Conservation (phyloP, 352 stramenopile species). For the Pythium aquatile region DNA sequence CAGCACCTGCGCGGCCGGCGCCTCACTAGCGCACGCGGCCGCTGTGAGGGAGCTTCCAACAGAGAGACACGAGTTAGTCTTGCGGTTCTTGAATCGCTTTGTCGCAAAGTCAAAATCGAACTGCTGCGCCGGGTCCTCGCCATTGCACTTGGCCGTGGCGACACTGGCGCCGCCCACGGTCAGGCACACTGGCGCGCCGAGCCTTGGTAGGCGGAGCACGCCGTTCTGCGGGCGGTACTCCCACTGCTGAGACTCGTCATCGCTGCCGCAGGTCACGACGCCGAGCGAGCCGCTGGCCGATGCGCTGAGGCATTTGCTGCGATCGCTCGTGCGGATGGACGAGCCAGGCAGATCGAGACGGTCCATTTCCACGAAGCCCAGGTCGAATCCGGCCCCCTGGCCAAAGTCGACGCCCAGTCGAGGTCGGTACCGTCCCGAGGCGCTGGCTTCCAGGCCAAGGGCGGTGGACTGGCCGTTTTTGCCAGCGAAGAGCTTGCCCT, state of each 20-base stretch:
- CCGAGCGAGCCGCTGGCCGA: background rate
- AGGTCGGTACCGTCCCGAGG: background rate
- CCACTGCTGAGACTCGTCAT: constrained; percentile 16
- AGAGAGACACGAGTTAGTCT: constrained; percentile 1
- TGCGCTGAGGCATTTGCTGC: constrained; percentile 1
- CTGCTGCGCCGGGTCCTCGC: background rate
- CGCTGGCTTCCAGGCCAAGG: background rate
- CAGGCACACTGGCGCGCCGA: constrained; percentile 4
- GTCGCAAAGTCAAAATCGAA: constrained; percentile 8
- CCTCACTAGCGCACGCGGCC: background rate
- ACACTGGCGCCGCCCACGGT: background rate
- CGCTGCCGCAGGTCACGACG: background rate
- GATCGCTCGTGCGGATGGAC: background rate
- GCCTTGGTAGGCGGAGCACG: background rate
- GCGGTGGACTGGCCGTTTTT: background rate
- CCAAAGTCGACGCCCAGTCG: background rate
- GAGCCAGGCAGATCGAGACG: constrained; percentile 6
- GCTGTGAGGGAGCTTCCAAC: background rate
- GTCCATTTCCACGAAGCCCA: constrained; percentile 7
- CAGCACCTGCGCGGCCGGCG: background rate
- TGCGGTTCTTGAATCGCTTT: constrained; percentile 9
- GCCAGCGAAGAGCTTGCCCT: constrained; percentile 2
- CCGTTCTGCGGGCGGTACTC: constrained; percentile 16
- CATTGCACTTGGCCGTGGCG: background rate
- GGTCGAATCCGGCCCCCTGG: background rate